Conservation (phyloP, 2,329 filamentous ascomycete species). For the Trichoderma koningiopsis region DNA sequence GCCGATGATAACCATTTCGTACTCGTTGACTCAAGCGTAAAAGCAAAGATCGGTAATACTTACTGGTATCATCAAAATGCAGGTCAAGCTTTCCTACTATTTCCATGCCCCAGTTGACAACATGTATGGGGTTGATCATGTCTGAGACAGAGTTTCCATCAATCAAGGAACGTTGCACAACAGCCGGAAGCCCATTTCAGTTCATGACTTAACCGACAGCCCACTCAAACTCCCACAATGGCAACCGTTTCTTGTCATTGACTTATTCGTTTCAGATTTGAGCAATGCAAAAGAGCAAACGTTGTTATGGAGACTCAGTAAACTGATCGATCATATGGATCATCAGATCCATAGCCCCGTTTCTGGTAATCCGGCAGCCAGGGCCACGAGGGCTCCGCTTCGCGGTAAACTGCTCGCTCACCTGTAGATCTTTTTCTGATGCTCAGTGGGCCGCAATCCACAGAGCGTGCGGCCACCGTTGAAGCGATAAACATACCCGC, state of each 20-base stretch:
- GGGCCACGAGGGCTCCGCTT: neutral
- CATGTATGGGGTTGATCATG: neutral
- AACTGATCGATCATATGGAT: neutral
- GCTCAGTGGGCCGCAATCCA: neutral
- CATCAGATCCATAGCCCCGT: neutral
- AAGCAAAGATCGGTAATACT: neutral
- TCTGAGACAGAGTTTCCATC: neutral
- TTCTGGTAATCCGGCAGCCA: neutral
- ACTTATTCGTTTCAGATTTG: neutral
- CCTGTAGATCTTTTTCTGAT: neutral
- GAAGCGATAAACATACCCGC: neutral
- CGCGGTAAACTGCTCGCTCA: neutral
- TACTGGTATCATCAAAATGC: neutral
- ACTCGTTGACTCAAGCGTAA: neutral
- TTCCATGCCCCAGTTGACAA: neutral
- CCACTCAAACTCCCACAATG: neutral
- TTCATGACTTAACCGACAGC: neutral
- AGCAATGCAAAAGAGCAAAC: neutral
- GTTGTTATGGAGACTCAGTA: neutral
- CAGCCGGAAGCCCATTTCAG: neutral
- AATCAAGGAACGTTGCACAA: neutral
- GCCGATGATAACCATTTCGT: neutral
- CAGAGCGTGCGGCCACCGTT: neutral
- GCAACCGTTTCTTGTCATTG: neutral
- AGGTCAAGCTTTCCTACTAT: neutral